A percentile compares a stretch with the other conserved stretches of the same genome.
These are phyloP conservation scores for Breynia disticha DNA, from an alignment of 441 rosid genomes.

Conservation along the genomic window DNA sequence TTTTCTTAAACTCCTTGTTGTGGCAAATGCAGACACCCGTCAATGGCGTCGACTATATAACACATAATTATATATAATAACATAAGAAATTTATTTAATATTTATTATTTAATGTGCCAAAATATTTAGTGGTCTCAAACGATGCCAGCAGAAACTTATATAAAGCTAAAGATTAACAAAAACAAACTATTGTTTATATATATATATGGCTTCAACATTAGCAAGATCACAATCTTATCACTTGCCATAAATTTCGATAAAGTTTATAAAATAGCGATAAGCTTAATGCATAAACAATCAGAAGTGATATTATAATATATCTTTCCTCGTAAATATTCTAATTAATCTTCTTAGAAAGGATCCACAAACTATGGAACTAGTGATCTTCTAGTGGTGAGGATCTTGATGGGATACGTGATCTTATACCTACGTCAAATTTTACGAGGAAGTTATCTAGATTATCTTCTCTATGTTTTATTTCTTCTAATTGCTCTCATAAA, in stretches of 20 bases:
- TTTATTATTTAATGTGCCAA: too few species aligned
- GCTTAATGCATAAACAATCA: constrained; percentile 7
- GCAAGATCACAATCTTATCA: neutral
- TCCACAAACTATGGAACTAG: constrained; percentile 4
- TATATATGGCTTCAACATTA: neutral
- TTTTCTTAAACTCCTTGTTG: too few species aligned
- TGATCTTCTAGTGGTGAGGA: constrained; percentile 12
- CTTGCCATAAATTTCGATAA: constrained; percentile 7
- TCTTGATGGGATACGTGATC: neutral
- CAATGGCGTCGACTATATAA: too few species aligned
- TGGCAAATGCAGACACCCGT: too few species aligned
- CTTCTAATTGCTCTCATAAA: neutral
- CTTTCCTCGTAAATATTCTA: too few species aligned
- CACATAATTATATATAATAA: too few species aligned
- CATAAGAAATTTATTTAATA: too few species aligned
- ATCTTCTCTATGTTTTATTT: constrained; percentile 18
- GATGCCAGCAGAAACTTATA: too few species aligned
- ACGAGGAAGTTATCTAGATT: constrained; percentile 20
- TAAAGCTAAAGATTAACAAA: neutral
- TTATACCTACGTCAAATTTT: constrained; percentile 2
- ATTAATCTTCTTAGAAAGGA: neutral
- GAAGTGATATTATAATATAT: neutral
- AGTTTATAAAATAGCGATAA: constrained; percentile 10
- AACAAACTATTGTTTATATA: constrained; percentile 7
- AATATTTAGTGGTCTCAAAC: too few species aligned